Percentiles rank a stretch among this genome's conserved stretches.
Evolutionary conservation across 2,329 filamentous ascomycete genomes (phyloP).

Genomic region (Diaporthe helianthi): DNA sequence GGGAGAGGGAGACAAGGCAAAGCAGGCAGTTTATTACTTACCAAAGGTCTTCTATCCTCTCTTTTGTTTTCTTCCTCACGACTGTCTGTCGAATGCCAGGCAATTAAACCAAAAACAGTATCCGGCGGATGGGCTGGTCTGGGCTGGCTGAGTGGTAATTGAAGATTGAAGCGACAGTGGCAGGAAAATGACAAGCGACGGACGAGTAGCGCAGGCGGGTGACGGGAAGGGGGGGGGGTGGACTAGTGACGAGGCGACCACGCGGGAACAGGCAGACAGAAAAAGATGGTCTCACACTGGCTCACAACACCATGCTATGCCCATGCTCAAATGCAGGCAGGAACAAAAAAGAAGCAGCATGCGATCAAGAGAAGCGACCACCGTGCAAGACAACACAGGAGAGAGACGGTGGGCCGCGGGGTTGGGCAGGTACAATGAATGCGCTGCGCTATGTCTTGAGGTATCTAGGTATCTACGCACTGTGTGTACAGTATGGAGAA

Average conservation of each 20-base stretch:
- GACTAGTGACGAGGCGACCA: slow-evolving; percentile 27
- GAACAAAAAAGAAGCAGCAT: neutral
- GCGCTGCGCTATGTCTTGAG: too few relatives aligned
- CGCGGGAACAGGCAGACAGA: slow-evolving; percentile 22
- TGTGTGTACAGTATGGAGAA: slow-evolving; percentile 12
- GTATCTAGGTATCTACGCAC: neutral
- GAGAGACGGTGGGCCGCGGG: neutral
- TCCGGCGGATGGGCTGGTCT: slow-evolving; percentile 9
- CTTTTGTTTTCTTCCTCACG: neutral
- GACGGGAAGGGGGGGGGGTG: neutral
- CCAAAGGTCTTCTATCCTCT: neutral
- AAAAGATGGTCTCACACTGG: slow-evolving; percentile 9
- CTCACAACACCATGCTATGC: slow-evolving; percentile 10
- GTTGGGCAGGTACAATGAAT: slow-evolving; percentile 2
- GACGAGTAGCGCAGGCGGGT: slow-evolving; percentile 2
- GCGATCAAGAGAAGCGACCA: neutral
- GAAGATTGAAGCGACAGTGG: slow-evolving; percentile 14
- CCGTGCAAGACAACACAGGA: neutral
- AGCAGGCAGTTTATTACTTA: slow-evolving; percentile 7
- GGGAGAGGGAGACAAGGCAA: neutral
- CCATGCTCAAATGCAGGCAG: slow-evolving; percentile 15
- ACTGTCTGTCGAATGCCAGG: neutral
- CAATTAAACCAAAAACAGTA: slow-evolving; percentile 11
- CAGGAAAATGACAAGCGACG: slow-evolving; percentile 22
- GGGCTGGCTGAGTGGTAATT: slow-evolving; percentile 1